Conservation (phyloP, 1,284 basidiomycete species). For the Kwoniella shivajii region DNA sequence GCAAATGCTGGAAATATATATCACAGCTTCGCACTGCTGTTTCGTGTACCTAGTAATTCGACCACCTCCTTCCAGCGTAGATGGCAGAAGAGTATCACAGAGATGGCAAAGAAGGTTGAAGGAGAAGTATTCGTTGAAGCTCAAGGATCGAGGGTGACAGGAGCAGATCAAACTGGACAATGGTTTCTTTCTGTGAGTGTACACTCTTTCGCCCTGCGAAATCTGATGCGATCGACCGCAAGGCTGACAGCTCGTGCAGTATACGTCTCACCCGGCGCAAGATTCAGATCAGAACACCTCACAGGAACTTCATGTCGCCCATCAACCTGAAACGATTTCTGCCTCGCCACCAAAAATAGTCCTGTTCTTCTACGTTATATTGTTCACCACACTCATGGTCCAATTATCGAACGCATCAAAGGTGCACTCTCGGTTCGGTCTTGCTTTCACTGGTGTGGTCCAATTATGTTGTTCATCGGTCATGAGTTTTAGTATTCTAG, state of each 20-base stretch:
- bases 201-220: too few relatives aligned
- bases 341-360: slow-evolving; percentile 59
- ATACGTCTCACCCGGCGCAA: background rate
- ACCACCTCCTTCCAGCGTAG: slow-evolving; percentile 22
- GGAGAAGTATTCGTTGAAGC: slow-evolving; percentile 47
- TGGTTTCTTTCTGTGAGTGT: slow-evolving; percentile 41
- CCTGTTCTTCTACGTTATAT: slow-evolving; percentile 74
- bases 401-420: slow-evolving; percentile 77
- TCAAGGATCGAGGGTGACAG: slow-evolving; percentile 10
- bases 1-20: slow-evolving; percentile 27
- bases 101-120: slow-evolving; percentile 20
- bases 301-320: background rate
- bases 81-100: slow-evolving; percentile 25
- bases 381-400: slow-evolving; percentile 75
- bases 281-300: background rate
- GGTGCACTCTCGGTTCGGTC: slow-evolving; percentile 86
- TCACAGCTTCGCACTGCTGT: slow-evolving; percentile 33
- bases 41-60: slow-evolving; percentile 26
- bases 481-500: slow-evolving; percentile 79
- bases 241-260: background rate
- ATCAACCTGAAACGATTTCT: background rate
- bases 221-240: too few relatives aligned
- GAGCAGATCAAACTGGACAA: slow-evolving; percentile 18
- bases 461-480: slow-evolving; percentile 90
- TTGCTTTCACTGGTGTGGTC: slow-evolving; percentile 89